A percentile compares a stretch with the other conserved stretches of the same genome.
These are phyloP conservation scores for Alternaria infectoria DNA, from an alignment of 2,329 filamentous ascomycete genomes.

Conservation along the genomic window DNA sequence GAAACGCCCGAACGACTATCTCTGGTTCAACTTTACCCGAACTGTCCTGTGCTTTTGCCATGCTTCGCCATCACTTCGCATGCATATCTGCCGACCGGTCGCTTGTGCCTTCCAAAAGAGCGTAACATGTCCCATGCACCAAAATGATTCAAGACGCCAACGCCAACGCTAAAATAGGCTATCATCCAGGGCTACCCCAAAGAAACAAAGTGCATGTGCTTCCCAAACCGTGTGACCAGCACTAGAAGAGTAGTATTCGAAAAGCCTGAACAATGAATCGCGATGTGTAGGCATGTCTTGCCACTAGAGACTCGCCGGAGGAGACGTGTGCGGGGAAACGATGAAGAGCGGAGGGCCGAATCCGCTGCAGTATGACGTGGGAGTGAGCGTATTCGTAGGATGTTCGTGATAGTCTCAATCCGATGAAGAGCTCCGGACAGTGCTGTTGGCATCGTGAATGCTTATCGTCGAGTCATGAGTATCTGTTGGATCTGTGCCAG, in stretches of 20 bases:
- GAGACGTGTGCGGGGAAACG: neutral
- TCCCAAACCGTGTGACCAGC: slow-evolving; percentile 19
- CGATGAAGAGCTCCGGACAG: neutral
- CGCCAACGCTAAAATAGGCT: slow-evolving; percentile 24
- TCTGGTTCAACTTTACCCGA: neutral
- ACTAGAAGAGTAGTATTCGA: slow-evolving; percentile 5
- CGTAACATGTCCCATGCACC: neutral
- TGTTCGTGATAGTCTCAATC: neutral
- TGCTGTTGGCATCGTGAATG: neutral
- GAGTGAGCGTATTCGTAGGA: neutral
- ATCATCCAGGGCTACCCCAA: slow-evolving; percentile 3
- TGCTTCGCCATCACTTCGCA: neutral
- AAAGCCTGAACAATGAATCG: neutral
- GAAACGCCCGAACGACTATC: neutral
- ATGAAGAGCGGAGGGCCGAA: neutral
- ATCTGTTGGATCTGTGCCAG: slow-evolving; percentile 57
- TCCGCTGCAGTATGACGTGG: neutral
- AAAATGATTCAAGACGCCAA: slow-evolving; percentile 8
- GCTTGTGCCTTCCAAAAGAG: slow-evolving; percentile 1
- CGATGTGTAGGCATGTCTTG: neutral
- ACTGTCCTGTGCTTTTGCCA: neutral
- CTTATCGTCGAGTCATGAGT: slow-evolving; percentile 39
- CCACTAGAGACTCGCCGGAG: neutral
- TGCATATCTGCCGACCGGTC: neutral
- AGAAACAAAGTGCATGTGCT: slow-evolving; percentile 14